Conservation (phyloP, 306 rosid genomes). For the Sphenostylis stenocarpa region DNA sequence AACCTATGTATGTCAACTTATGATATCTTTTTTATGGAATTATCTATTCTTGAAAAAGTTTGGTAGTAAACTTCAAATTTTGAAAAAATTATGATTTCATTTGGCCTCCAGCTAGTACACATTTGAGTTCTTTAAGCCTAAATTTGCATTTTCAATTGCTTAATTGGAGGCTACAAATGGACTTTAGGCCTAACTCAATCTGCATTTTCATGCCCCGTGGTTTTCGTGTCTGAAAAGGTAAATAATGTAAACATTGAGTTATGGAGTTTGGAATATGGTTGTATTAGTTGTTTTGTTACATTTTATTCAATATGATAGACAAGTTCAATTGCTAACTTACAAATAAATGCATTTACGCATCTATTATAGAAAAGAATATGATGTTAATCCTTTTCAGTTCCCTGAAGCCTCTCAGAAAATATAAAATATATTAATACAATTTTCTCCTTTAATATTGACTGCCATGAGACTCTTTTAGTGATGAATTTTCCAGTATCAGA, state of each 20-base stretch:
- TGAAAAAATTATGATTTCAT: neutral
- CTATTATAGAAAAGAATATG: neutral
- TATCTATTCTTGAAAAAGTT: neutral
- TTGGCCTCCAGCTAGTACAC: neutral
- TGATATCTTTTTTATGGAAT: neutral
- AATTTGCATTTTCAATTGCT: constrained; percentile 6
- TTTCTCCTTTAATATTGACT: neutral
- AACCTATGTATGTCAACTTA: neutral
- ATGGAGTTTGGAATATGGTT: too few relatives aligned
- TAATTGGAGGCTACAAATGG: neutral
- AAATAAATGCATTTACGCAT: neutral
- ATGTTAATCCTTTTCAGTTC: neutral
- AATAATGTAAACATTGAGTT: neutral
- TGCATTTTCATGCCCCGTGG: neutral
- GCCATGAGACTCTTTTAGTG: neutral
- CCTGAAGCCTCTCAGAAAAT: neutral
- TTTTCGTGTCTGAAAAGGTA: neutral
- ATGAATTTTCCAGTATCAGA: neutral
- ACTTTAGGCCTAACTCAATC: too few relatives aligned
- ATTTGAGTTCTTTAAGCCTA: neutral
- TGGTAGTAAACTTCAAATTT: neutral
- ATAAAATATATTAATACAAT: neutral
- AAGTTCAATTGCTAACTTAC: neutral
- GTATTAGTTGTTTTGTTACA: too few relatives aligned
- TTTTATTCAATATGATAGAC: too few relatives aligned